Conservation (phyloP, 2,329 filamentous ascomycete genomes). For the Beauveria caledonica region DNA sequence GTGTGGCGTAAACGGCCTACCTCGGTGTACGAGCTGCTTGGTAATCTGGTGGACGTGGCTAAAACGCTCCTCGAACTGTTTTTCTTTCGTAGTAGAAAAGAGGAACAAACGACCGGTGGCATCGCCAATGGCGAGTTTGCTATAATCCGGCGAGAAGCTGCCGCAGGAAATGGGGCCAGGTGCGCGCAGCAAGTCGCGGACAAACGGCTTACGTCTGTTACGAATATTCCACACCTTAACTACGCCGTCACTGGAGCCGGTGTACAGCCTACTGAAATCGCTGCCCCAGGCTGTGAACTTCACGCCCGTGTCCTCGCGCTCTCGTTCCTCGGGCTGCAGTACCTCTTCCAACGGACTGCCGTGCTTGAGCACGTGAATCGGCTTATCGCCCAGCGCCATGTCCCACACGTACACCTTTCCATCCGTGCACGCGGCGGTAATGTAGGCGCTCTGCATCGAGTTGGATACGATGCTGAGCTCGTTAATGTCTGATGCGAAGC, state of each 20-base stretch:
- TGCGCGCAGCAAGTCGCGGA: constrained; percentile 46
- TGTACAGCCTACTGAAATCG: constrained; percentile 50
- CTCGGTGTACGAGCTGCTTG: constrained; percentile 32
- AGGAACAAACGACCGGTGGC: constrained; percentile 52
- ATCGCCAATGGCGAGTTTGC: constrained; percentile 51
- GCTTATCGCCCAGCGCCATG: constrained; percentile 44
- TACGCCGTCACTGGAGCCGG: constrained; percentile 54
- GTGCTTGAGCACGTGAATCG: constrained; percentile 48
- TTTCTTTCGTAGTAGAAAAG: constrained; percentile 40
- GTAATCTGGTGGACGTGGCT: constrained; percentile 27
- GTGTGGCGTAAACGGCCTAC: constrained; percentile 43
- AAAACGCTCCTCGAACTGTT: constrained; percentile 27
- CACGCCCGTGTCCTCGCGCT: constrained; percentile 51
- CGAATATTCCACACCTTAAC: constrained; percentile 57
- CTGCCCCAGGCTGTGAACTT: constrained; percentile 57
- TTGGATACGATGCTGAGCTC: constrained; percentile 53
- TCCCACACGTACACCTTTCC: constrained; percentile 58
- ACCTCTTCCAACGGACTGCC: constrained; percentile 35
- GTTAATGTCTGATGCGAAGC: constrained; percentile 52
- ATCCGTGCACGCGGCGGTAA: constrained; percentile 55
- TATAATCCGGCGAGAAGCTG: constrained; percentile 48
- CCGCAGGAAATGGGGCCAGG: constrained; percentile 50
- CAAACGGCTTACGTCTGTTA: constrained; percentile 32
- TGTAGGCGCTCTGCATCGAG: constrained; percentile 39
- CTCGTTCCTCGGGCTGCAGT: constrained; percentile 31